A percentile compares a stretch with the other conserved stretches of the same genome.
phyloP scores from a whole-genome alignment of 164 flowering plant genomes.

The Chimonanthus praecox region DNA sequence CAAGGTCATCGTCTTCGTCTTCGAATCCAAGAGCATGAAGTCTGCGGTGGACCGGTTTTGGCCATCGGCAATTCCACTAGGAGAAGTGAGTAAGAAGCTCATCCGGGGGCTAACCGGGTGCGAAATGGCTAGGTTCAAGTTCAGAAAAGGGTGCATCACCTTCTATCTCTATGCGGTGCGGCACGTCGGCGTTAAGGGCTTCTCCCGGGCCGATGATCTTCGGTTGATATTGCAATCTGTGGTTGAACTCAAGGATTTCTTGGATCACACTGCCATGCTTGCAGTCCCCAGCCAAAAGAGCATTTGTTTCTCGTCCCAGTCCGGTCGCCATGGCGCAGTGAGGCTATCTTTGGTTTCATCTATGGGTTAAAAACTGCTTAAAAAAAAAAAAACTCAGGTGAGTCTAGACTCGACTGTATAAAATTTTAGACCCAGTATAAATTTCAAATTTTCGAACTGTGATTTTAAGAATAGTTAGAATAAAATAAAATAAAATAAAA shows the following conservation, averaged over 20 bases:
- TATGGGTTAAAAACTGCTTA: no score
- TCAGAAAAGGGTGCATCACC: slow-evolving; percentile 86
- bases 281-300: slow-evolving; percentile 76
- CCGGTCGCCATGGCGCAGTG: slow-evolving; percentile 48
- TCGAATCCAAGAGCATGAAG: slow-evolving; percentile 59
- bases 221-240: slow-evolving; percentile 58
- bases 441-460: no score
- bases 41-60: slow-evolving; percentile 49
- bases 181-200: slow-evolving; percentile 42
- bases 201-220: slow-evolving; percentile 65
- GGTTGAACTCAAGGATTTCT: slow-evolving; percentile 71
- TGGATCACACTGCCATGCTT: slow-evolving; percentile 97
- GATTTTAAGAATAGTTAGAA: no score
- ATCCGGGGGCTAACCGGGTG: slow-evolving; percentile 53
- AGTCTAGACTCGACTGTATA: no score
- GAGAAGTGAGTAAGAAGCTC: slow-evolving; percentile 78
- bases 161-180: slow-evolving; percentile 83
- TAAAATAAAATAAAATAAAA: no score
- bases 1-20: slow-evolving; percentile 76
- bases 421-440: no score
- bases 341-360: background rate
- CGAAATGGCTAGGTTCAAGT: slow-evolving; percentile 89
- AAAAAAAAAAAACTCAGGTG: no score
- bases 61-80: slow-evolving; percentile 83
- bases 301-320: slow-evolving; percentile 33